phyloP scores from a whole-genome alignment of 2,329 filamentous ascomycete genomes.

The Phyllosticta ampelicida region DNA sequence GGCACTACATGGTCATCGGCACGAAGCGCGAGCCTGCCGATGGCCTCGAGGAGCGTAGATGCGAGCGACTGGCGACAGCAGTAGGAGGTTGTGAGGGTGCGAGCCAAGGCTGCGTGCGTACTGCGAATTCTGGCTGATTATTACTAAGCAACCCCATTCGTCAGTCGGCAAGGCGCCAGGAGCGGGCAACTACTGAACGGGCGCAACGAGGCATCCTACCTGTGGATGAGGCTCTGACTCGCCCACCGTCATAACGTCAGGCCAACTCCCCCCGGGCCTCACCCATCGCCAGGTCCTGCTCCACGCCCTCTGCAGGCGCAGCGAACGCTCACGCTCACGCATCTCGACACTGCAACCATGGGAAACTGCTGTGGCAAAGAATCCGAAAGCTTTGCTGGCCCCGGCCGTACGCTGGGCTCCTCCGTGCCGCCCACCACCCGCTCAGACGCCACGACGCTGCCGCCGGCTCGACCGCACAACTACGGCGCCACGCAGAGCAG shows the following conservation, averaged over 20 bases:
- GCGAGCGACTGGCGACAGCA: background rate
- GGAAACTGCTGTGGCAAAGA: slow-evolving; percentile 74
- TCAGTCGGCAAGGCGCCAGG: background rate
- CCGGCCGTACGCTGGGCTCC: slow-evolving; percentile 61
- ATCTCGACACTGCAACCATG: slow-evolving; percentile 42
- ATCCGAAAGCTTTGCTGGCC: slow-evolving; percentile 51
- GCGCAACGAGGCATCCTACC: too few species aligned
- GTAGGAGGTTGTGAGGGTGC: background rate
- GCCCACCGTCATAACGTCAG: background rate
- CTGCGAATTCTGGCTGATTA: slow-evolving; percentile 9
- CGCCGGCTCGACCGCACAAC: slow-evolving; percentile 18
- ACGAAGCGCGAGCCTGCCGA: background rate
- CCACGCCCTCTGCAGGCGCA: background rate
- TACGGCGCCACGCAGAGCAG: slow-evolving; percentile 27
- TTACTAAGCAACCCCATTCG: slow-evolving; percentile 5
- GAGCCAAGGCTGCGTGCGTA: background rate
- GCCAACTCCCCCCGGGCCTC: too few species aligned
- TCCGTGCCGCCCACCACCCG: slow-evolving; percentile 28
- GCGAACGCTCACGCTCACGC: background rate
- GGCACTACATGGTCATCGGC: background rate
- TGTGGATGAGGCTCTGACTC: background rate
- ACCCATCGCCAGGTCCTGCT: background rate
- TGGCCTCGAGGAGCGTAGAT: background rate
- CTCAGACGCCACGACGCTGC: slow-evolving; percentile 25
- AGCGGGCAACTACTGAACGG: too few species aligned